phyloP scores from a whole-genome alignment of 768 basidiomycete genomes.

The Rhizopogon roseolus region DNA sequence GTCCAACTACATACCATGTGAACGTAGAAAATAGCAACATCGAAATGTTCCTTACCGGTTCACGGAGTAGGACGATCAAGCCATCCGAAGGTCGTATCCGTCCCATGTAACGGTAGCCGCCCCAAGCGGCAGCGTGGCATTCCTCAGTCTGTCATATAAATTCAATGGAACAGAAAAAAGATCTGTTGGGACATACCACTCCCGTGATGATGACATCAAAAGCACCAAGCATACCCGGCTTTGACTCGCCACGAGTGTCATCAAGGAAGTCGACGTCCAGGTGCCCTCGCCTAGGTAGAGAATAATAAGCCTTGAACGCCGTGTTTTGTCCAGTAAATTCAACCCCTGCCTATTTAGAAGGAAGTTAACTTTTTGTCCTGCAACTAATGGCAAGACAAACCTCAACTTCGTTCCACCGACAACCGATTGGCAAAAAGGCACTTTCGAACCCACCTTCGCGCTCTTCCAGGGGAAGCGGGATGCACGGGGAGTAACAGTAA shows the following conservation, averaged over 20 bases:
- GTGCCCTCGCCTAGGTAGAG: slow-evolving; percentile 25
- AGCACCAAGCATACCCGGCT: slow-evolving; percentile 12
- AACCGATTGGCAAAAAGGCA: slow-evolving; percentile 42
- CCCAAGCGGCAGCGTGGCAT: slow-evolving; percentile 49
- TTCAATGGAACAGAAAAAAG: background rate
- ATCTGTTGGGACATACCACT: slow-evolving; percentile 30
- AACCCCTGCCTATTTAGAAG: slow-evolving; percentile 19
- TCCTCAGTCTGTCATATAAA: slow-evolving; percentile 37
- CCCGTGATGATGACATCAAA: slow-evolving; percentile 52
- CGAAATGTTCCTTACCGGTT: slow-evolving; percentile 37
- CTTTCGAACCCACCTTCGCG: slow-evolving; percentile 33
- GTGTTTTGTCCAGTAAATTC: slow-evolving; percentile 27
- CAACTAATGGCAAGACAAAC: slow-evolving; percentile 2
- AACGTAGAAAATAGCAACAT: slow-evolving; percentile 1
- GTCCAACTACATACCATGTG: slow-evolving; percentile 14
- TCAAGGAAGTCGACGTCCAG: slow-evolving; percentile 8
- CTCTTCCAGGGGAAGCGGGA: slow-evolving; percentile 30
- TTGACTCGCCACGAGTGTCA: background rate
- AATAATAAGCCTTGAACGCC: slow-evolving; percentile 35
- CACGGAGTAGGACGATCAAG: slow-evolving; percentile 46
- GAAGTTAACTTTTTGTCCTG: background rate
- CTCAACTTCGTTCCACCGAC: slow-evolving; percentile 29
- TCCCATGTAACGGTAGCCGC: slow-evolving; percentile 48
- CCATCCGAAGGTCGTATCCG: slow-evolving; percentile 58
- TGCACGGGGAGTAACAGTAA: slow-evolving; percentile 31